Evolutionary conservation across 106 monocot genomes (phyloP).

Genomic region (Apostasia ramifera): DNA sequence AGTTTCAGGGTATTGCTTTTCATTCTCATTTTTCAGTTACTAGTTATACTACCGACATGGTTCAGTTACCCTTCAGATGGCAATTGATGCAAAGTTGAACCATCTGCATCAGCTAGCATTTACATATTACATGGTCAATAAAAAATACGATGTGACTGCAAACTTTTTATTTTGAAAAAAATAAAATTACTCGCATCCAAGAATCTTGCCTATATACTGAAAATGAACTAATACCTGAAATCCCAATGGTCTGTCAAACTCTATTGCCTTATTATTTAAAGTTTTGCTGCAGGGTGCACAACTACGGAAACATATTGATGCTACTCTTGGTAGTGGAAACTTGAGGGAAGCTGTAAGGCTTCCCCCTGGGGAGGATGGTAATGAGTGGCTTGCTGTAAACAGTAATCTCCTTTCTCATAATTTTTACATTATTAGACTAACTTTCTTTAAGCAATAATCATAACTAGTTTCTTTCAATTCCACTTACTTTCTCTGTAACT

Average conservation of each 20-base stretch:
- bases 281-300: slow-evolving; percentile 76
- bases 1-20: not conserved
- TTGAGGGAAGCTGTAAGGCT: slow-evolving; percentile 94
- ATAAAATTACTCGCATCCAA: too few species aligned
- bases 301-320: slow-evolving; percentile 90
- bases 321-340: slow-evolving; percentile 97
- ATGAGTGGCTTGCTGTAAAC: slow-evolving; percentile 99
- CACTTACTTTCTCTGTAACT: too few species aligned
- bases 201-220: too few species aligned
- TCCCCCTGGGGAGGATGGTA: slow-evolving; percentile 88
- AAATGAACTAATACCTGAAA: not conserved
- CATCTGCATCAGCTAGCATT: too few species aligned
- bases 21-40: too few species aligned
- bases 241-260: not conserved
- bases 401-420: slow-evolving; percentile 45
- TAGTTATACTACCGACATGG: too few species aligned
- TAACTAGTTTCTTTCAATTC: too few species aligned
- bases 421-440: not conserved
- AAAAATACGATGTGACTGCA: too few species aligned
- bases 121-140: too few species aligned
- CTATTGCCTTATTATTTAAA: not conserved
- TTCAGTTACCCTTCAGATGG: too few species aligned
- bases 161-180: too few species aligned
- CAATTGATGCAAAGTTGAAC: too few species aligned
- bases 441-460: not conserved